phyloP scores from a whole-genome alignment of 2,329 filamentous ascomycete species.

The Metarhizium humberi region DNA sequence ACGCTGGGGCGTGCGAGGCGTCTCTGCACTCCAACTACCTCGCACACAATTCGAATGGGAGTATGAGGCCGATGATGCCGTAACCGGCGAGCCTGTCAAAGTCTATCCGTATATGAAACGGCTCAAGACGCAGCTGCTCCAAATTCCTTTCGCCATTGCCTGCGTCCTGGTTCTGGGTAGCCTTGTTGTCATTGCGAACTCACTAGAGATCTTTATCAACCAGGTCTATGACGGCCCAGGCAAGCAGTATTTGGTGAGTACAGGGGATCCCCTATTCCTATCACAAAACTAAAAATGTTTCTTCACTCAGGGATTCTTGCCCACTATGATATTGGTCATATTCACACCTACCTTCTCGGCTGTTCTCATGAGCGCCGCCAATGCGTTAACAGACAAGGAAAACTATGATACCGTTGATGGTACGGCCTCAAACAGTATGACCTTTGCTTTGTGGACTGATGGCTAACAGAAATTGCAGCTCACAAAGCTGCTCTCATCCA shows the following conservation, averaged over 20 bases:
- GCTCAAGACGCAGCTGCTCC: constrained; percentile 65
- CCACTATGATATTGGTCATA: constrained; percentile 77
- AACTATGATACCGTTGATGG: constrained; percentile 84
- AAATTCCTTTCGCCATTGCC: constrained; percentile 74
- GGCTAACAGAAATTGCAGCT: constrained; percentile 30
- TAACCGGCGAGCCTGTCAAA: constrained; percentile 71
- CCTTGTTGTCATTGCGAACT: constrained; percentile 79
- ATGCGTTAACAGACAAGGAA: constrained; percentile 69
- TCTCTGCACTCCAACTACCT: constrained; percentile 71
- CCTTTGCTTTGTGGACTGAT: neutral
- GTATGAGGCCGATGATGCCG: constrained; percentile 63
- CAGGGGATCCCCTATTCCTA: neutral
- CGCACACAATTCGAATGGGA: constrained; percentile 74
- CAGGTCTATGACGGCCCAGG: constrained; percentile 87
- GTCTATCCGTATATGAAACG: constrained; percentile 71
- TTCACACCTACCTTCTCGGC: constrained; percentile 70
- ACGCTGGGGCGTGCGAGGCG: constrained; percentile 80
- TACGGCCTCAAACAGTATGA: constrained; percentile 16
- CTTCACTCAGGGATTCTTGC: constrained; percentile 63
- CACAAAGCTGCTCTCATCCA: constrained; percentile 78
- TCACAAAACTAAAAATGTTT: constrained; percentile 7
- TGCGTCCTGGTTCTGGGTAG: constrained; percentile 66
- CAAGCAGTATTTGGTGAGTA: constrained; percentile 67
- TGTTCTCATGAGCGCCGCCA: constrained; percentile 67
- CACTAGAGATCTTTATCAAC: constrained; percentile 89